A percentile compares a stretch with the other conserved stretches of the same genome.
Evolutionary conservation across 495 filamentous ascomycete species (phyloP).

Genomic region (Xylaria grammica): DNA sequence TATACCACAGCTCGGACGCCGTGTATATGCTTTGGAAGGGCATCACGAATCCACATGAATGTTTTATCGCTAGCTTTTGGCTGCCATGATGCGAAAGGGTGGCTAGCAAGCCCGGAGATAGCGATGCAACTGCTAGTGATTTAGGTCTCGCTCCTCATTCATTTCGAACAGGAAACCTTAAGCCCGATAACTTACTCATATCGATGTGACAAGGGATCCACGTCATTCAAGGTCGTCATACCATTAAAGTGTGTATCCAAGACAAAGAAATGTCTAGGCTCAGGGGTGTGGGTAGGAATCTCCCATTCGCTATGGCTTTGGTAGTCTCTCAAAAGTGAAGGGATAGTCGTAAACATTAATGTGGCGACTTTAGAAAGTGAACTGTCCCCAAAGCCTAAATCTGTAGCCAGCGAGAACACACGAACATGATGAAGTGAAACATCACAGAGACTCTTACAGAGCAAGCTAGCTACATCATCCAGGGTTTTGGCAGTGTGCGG

Average conservation of each 20-base stretch:
- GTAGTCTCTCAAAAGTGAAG: neutral
- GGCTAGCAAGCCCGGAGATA: slow-evolving; percentile 27
- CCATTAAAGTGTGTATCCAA: slow-evolving; percentile 22
- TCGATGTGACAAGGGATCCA: neutral
- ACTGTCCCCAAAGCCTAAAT: neutral
- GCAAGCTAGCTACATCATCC: neutral
- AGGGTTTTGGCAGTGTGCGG: neutral
- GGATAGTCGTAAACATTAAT: neutral
- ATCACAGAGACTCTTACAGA: neutral
- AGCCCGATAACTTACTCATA: slow-evolving; percentile 12
- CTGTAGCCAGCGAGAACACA: slow-evolving; percentile 3
- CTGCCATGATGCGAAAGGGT: slow-evolving; percentile 30
- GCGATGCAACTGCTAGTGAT: slow-evolving; percentile 19
- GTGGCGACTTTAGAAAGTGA: slow-evolving; percentile 7
- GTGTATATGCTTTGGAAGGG: slow-evolving; percentile 5
- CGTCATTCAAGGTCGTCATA: slow-evolving; percentile 20
- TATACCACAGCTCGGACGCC: slow-evolving; percentile 16
- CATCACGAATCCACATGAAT: slow-evolving; percentile 30
- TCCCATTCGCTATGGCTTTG: neutral
- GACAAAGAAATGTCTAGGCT: slow-evolving; percentile 1
- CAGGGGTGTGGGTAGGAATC: neutral
- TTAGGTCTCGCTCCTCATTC: neutral
- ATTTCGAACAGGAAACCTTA: neutral
- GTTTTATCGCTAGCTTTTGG: slow-evolving; percentile 22
- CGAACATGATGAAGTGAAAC: neutral